Evolutionary conservation across 2,329 filamentous ascomycete species (phyloP), one percentile per base, ranked within the genome.

Genomic region (Fusarium anthophilum): DNA sequence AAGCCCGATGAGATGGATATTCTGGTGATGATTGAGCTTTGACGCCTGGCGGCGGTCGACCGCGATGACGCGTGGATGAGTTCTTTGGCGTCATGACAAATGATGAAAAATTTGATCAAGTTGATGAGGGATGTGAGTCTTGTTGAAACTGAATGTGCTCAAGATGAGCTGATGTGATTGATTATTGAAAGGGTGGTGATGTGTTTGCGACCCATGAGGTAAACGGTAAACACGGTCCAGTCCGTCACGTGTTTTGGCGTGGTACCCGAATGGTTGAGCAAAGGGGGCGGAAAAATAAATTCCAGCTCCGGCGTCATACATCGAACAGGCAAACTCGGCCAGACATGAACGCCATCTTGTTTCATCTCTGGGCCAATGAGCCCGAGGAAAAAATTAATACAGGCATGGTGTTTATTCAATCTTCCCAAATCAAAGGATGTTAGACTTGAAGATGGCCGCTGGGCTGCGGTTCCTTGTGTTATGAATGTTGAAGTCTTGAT

Each of bases 231-330:
- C 51, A 62, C 38, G 38, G 28, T 41, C 51, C 38, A 56, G 37
- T 26, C 5, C 5, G 38, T 55, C 58, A 62, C 58, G 58, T 62
- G 58, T 37, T 37, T 35, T 62, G 37, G 58, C 58, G 58, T 55
- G 28, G 58, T 35, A 28, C 24, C 51, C 51, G 51, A 54, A 54
- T n/a, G 37, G 47, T 13, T 61, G 18, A 32, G n/a, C 30, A 48
- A 20, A 35, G 24, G n/a, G 47, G 58, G 24, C 58, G 58, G 58
- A 62, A 56, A 62, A 62, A 57, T 56, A 32, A 62, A 37, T 41
- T 35, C 58, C 47, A 61, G 58, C 58, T 56, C 58, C 58, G 54
- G 39, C 22, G 30, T 55, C 15, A 41, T 41, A 55, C 51, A 41
- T 35, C 15, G 17, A 35, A 55, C 11, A 13, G 8, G 44, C 20